phyloP scores from a whole-genome alignment of 257 asterid species.

The Solanum ossicruentum region DNA sequence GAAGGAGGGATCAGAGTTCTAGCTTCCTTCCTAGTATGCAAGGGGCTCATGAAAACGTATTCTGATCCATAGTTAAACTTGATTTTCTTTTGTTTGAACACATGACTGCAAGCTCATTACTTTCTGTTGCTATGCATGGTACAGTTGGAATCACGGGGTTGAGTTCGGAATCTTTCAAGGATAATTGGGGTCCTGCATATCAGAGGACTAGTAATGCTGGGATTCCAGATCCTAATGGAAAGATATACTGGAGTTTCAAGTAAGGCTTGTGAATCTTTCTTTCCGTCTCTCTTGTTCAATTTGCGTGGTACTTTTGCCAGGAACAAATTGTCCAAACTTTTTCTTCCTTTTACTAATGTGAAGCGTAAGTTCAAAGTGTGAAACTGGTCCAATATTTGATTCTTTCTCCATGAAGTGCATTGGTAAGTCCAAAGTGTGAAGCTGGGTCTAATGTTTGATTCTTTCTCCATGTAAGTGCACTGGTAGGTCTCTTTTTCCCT shows the following conservation, averaged over 20 bases:
- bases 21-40: background rate
- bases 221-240: slow-evolving; percentile 86
- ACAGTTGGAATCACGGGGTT: slow-evolving; percentile 93
- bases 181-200: slow-evolving; percentile 77
- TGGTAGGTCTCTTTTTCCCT: slow-evolving; percentile 99
- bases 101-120: background rate
- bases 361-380: background rate
- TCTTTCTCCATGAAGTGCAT: slow-evolving; percentile 55
- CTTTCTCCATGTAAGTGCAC: slow-evolving; percentile 56
- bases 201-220: slow-evolving; percentile 97
- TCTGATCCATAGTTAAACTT: background rate
- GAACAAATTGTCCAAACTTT: background rate
- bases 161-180: slow-evolving; percentile 64
- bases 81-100: background rate
- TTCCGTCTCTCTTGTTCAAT: background rate
- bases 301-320: background rate
- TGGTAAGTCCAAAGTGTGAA: slow-evolving; percentile 9
- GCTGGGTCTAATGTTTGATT: slow-evolving; percentile 22
- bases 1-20: background rate
- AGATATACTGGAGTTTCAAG: slow-evolving; percentile 86
- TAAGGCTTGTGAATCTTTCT: slow-evolving; percentile 26
- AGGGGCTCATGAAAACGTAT: background rate
- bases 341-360: background rate
- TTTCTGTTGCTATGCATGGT: slow-evolving; percentile 10
- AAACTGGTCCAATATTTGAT: slow-evolving; percentile 21